Evolutionary conservation across 768 basidiomycete genomes (phyloP).

Genomic region (Boletus sp.): DNA sequence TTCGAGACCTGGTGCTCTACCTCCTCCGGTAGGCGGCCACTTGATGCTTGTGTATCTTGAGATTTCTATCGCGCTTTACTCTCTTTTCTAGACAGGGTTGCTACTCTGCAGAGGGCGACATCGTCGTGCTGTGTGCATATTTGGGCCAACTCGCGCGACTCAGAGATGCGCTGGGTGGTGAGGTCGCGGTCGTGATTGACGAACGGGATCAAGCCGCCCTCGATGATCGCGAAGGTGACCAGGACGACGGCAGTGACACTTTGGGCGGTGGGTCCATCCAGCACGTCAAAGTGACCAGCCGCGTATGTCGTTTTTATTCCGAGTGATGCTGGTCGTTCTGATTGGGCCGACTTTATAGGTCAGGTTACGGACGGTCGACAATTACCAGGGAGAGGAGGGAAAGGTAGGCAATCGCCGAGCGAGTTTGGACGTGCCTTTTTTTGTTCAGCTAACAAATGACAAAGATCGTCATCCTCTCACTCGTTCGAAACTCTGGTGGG

Average conservation of each 20-base stretch:
- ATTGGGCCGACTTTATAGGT: conserved; percentile 39
- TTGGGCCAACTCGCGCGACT: conserved; percentile 48
- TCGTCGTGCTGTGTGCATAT: conserved; percentile 54
- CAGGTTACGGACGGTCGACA: conserved; percentile 70
- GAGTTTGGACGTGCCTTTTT: background rate
- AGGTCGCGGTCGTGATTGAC: conserved; percentile 64
- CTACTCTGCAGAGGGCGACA: conserved; percentile 46
- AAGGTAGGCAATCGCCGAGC: conserved; percentile 33
- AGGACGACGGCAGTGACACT: conserved; percentile 33
- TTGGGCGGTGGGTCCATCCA: conserved; percentile 31
- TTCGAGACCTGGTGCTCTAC: conserved; percentile 51
- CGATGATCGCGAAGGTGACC: conserved; percentile 44
- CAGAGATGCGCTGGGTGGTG: conserved; percentile 38
- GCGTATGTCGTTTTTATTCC: conserved; percentile 35
- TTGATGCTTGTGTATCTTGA: background rate
- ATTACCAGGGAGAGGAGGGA: conserved; percentile 74
- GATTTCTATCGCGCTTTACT: background rate
- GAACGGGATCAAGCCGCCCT: conserved; percentile 65
- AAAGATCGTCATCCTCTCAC: conserved; percentile 67
- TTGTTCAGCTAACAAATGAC: background rate
- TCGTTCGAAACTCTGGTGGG: conserved; percentile 68
- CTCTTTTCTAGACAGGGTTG: conserved; percentile 39
- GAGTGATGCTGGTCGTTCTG: background rate
- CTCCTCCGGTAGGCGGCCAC: conserved; percentile 36
- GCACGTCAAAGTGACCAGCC: conserved; percentile 48